Conservation (phyloP, 2,329 filamentous ascomycete genomes). For the Stagonosporopsis cucurbitacearum region DNA sequence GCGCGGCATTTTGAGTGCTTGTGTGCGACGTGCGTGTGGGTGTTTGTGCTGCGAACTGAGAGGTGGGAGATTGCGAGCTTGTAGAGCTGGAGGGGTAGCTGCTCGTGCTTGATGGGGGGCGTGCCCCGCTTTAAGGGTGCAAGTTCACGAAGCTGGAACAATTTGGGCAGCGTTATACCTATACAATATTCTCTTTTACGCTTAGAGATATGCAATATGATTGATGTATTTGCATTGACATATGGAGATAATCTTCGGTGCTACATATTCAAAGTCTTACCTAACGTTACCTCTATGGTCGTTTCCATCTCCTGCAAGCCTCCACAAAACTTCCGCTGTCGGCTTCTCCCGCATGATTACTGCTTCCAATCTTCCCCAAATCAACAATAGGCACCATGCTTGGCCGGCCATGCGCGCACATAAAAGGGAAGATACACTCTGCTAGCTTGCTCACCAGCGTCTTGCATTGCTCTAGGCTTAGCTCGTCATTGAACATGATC, state of each 20-base stretch:
- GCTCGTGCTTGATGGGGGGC: neutral
- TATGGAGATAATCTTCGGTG: too few species aligned
- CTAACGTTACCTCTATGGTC: too few species aligned
- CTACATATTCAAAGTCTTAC: too few species aligned
- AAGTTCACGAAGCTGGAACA: neutral
- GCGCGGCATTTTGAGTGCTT: slow-evolving; percentile 12
- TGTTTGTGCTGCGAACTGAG: neutral
- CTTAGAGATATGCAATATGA: too few species aligned
- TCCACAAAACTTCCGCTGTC: slow-evolving; percentile 1
- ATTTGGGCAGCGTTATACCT: too few species aligned
- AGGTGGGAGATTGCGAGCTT: too few species aligned
- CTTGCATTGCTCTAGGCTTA: slow-evolving; percentile 65
- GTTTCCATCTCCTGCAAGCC: slow-evolving; percentile 15
- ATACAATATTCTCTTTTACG: too few species aligned
- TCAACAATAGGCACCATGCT: slow-evolving; percentile 57
- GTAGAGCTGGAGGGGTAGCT: neutral
- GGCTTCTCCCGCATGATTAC: neutral
- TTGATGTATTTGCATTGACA: too few species aligned
- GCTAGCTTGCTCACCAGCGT: slow-evolving; percentile 64
- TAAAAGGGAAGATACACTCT: slow-evolving; percentile 74
- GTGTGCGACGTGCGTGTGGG: neutral
- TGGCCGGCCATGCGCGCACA: slow-evolving; percentile 77
- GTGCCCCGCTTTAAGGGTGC: neutral
- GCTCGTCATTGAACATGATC: slow-evolving; percentile 83
- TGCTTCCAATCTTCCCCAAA: slow-evolving; percentile 5